phyloP scores from a whole-genome alignment of 2,329 filamentous ascomycete species.

The Ophiostoma sp. region DNA sequence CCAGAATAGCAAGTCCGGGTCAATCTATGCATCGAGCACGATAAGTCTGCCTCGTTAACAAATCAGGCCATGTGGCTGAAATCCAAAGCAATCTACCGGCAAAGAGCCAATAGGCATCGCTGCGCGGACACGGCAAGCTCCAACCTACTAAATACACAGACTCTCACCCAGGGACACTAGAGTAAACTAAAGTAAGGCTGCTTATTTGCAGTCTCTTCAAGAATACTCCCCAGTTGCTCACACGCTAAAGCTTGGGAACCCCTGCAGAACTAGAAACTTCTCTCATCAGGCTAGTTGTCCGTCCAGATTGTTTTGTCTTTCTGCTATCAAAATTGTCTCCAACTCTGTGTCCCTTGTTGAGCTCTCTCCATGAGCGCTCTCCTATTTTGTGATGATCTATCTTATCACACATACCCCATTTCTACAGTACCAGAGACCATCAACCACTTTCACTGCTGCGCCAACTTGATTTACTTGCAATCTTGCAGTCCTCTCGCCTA shows the following conservation, averaged over 20 bases:
- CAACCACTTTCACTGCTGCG: too few relatives aligned
- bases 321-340: background rate
- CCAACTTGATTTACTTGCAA: too few relatives aligned
- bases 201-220: too few relatives aligned
- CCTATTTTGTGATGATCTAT: too few relatives aligned
- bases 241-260: slow-evolving; percentile 2
- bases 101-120: background rate
- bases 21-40: background rate
- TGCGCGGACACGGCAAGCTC: background rate
- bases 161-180: too few relatives aligned
- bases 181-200: background rate
- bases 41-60: background rate
- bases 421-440: too few relatives aligned
- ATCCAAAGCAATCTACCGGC: background rate
- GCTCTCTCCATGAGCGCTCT: too few relatives aligned
- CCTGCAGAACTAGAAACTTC: slow-evolving; percentile 1
- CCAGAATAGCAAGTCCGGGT: background rate
- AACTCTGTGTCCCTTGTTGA: background rate
- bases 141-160: too few relatives aligned
- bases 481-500: too few relatives aligned
- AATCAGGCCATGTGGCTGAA: slow-evolving; percentile 9
- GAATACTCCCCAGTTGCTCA: too few relatives aligned
- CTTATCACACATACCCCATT: too few relatives aligned
- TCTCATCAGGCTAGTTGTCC: slow-evolving; percentile 1
- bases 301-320: slow-evolving; percentile 1